Evolutionary conservation across 2,329 filamentous ascomycete genomes (phyloP).

Genomic region (Calonectria montana): DNA sequence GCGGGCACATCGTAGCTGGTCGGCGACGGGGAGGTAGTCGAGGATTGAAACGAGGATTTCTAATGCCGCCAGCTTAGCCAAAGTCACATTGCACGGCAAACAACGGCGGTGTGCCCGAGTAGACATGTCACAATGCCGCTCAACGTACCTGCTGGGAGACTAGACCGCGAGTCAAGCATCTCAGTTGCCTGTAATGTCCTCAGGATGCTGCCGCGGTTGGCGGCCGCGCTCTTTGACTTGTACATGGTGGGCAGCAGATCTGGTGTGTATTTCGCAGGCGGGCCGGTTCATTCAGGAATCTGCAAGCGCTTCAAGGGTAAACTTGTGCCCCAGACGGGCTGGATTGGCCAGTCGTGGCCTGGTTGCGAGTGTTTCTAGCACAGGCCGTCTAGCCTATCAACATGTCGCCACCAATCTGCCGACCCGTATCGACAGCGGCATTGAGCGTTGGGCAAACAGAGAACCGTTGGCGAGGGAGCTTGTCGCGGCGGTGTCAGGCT

Average conservation of each 20-base stretch:
- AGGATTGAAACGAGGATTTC: slow-evolving; percentile 91
- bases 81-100: background rate
- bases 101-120: background rate
- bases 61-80: slow-evolving; percentile 46
- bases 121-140: too few relatives aligned
- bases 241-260: slow-evolving; percentile 50
- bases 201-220: slow-evolving; percentile 68
- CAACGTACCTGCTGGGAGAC: slow-evolving; percentile 80
- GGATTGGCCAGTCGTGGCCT: slow-evolving; percentile 12
- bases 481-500: background rate
- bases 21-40: slow-evolving; percentile 86
- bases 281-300: background rate
- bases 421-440: slow-evolving; percentile 27
- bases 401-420: slow-evolving; percentile 35
- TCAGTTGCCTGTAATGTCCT: slow-evolving; percentile 82
- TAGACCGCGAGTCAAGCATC: slow-evolving; percentile 81
- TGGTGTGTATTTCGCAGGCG: slow-evolving; percentile 5
- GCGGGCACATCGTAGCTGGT: slow-evolving; percentile 87
- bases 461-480: background rate
- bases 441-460: slow-evolving; percentile 17
- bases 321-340: background rate
- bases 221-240: slow-evolving; percentile 54
- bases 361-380: slow-evolving; percentile 24
- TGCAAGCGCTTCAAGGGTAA: background rate
- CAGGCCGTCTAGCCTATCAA: slow-evolving; percentile 30